Conservation (phyloP, 2,329 filamentous ascomycete species). For the Hypoxylon sp. region DNA sequence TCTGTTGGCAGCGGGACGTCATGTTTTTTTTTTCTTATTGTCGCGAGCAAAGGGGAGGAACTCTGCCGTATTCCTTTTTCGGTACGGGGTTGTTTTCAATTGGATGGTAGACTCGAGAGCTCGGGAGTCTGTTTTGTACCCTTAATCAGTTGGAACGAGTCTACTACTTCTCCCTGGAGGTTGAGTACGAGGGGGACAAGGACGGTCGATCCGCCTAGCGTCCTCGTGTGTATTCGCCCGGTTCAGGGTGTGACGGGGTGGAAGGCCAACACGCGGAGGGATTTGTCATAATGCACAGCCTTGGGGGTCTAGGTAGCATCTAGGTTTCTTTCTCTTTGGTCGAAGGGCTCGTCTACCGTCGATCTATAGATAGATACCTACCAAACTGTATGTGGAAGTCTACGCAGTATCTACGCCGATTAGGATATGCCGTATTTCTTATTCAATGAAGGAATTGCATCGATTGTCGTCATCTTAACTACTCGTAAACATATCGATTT, state of each 20-base stretch:
- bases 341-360: constrained; percentile 19
- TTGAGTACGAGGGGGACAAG: constrained; percentile 30
- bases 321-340: constrained; percentile 21
- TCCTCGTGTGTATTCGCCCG: constrained; percentile 28
- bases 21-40: constrained; percentile 29
- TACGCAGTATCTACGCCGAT: constrained; percentile 27
- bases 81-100: constrained; percentile 41
- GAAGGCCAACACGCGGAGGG: constrained; percentile 39
- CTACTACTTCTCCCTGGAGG: constrained; percentile 19
- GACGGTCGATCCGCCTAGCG: constrained; percentile 38
- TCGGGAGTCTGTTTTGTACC: constrained; percentile 44
- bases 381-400: constrained; percentile 25
- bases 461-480: constrained; percentile 5
- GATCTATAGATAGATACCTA: constrained; percentile 40
- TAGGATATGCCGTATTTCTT: constrained; percentile 33
- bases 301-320: constrained; percentile 20
- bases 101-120: constrained; percentile 37
- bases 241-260: constrained; percentile 36
- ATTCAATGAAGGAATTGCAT: constrained; percentile 29
- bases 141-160: constrained; percentile 32
- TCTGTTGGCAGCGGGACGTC: constrained; percentile 52
- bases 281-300: constrained; percentile 41
- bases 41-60: constrained; percentile 14
- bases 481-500: constrained; percentile 4
- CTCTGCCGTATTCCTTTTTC: constrained; percentile 25